A percentile compares a stretch with the other conserved stretches of the same genome.
Conservation (phyloP, 805 yeast species). For the Candida silvatica region DNA sequence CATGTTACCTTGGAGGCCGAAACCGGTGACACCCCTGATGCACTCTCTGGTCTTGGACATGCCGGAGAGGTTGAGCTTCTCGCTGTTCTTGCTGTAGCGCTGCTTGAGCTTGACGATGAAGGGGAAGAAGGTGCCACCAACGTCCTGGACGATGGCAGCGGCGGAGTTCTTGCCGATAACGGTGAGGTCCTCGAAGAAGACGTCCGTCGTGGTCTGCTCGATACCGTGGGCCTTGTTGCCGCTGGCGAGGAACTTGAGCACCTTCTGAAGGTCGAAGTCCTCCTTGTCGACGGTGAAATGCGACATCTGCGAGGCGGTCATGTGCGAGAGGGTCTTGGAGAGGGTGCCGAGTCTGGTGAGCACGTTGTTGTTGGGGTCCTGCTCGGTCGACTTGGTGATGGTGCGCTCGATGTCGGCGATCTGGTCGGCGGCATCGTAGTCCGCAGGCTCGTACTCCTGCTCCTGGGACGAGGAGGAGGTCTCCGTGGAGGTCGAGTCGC, state of each 20-base stretch:
- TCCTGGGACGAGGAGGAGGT: too few relatives aligned
- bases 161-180: slow-evolving; percentile 40
- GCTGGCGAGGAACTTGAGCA: slow-evolving; percentile 28
- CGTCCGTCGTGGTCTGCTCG: slow-evolving; percentile 30
- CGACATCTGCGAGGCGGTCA: slow-evolving; percentile 13
- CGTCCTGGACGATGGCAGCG: slow-evolving; percentile 35
- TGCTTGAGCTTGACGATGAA: slow-evolving; percentile 11
- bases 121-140: slow-evolving; percentile 30
- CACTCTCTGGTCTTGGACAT: slow-evolving; percentile 13
- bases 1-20: slow-evolving; percentile 39
- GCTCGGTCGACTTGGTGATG: slow-evolving; percentile 7
- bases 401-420: slow-evolving; percentile 6
- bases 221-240: slow-evolving; percentile 37
- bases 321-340: slow-evolving; percentile 11
- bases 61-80: slow-evolving; percentile 4
- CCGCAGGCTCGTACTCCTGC: neutral
- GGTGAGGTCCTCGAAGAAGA: slow-evolving; percentile 31
- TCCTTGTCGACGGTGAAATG: slow-evolving; percentile 11
- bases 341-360: slow-evolving; percentile 12
- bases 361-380: slow-evolving; percentile 10
- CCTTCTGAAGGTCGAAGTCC: slow-evolving; percentile 31
- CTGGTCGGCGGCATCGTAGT: neutral
- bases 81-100: neutral
- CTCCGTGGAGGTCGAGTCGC: too few relatives aligned
- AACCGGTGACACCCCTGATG: slow-evolving; percentile 11